Base-by-base conservation (phyloP, 805 yeast genomes). In the Metschnikowia colocasiae region DNA sequence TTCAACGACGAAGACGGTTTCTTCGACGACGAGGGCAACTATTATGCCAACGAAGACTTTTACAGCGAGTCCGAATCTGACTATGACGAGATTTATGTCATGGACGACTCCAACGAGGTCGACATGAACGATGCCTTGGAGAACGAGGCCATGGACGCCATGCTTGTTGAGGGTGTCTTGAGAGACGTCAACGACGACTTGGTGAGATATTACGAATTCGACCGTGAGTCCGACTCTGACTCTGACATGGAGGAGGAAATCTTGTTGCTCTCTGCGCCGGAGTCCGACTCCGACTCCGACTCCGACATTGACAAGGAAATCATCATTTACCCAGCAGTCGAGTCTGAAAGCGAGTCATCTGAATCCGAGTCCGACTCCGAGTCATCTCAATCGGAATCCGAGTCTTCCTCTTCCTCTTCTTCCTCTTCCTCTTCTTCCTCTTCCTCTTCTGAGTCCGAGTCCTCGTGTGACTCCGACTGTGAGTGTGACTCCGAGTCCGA, bases 61-160 rank as follows among this genome's bases (percentile, higher is more conserved):
- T 10, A 9, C 8, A 30, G 50, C 41, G 35, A 23, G 1, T 19
- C 13, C 9, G 36, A 33, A 15, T 73, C 67, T 36, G 55, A 46
- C 26, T 53, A 47, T 9, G 57, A 52, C 26, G 56, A 56, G 34
- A 37, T 50, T 23, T 49, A 48, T 22, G 32, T 54, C n/a, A 36
- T 54, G n/a, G 57, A 58, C 33, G 73, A 20, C 6, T 2, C 8
- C 3, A 27, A 69, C 42, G 53, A 65, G 16, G 58, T 67, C 23
- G 75, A 70, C 59, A 50, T 67, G 55, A 67, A 68, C 51, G 74
- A 70, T 27, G 71, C 64, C 43, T 60, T 70, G 40, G 69, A 65
- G 51, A 61, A 62, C 35, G 66, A 65, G 41, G 71, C 71, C 6
- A 53, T 63, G 39, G 58, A 51, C 32, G 59, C 59, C 46, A 65